A percentile compares a stretch with the other conserved stretches of the same genome.
These are phyloP conservation scores for Stylosanthes scabra DNA, from an alignment of 331 rosid species.

Conservation along the genomic window DNA sequence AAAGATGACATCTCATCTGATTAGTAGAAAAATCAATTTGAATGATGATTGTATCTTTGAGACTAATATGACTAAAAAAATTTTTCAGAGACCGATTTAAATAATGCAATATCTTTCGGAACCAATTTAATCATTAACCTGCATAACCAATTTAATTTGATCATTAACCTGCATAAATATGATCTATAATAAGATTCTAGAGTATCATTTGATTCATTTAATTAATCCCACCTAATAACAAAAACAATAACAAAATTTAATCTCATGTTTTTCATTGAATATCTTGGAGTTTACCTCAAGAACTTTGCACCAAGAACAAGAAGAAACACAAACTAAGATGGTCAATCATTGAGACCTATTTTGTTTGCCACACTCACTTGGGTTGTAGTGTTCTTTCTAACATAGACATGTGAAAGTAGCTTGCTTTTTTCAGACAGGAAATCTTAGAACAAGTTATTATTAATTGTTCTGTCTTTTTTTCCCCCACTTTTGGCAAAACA, in stretches of 20 bases:
- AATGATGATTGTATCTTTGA: too few relatives aligned
- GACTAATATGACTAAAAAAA: too few relatives aligned
- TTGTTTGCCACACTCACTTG: background rate
- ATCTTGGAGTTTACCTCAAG: slow-evolving; percentile 5
- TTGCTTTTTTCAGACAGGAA: slow-evolving; percentile 15
- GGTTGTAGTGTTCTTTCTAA: background rate
- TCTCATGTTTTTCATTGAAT: background rate
- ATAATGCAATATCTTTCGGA: too few relatives aligned
- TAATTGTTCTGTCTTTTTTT: slow-evolving; percentile 28
- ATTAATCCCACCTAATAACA: background rate
- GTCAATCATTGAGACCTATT: slow-evolving; percentile 21
- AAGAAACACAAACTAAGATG: background rate
- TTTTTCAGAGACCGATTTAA: too few relatives aligned
- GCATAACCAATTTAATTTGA: too few relatives aligned
- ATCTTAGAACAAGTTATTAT: slow-evolving; percentile 6
- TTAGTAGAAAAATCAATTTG: too few relatives aligned
- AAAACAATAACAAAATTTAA: background rate
- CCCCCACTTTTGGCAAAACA: slow-evolving; percentile 3
- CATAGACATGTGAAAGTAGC: background rate
- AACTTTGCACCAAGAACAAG: background rate
- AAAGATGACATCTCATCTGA: too few relatives aligned
- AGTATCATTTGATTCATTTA: too few relatives aligned
- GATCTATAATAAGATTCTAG: too few relatives aligned
- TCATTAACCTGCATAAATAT: too few relatives aligned
- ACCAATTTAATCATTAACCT: too few relatives aligned